Evolutionary conservation across 495 filamentous ascomycete genomes (phyloP), one percentile per base, ranked within the genome.

Genomic region (Penicillium atrosanguineum): DNA sequence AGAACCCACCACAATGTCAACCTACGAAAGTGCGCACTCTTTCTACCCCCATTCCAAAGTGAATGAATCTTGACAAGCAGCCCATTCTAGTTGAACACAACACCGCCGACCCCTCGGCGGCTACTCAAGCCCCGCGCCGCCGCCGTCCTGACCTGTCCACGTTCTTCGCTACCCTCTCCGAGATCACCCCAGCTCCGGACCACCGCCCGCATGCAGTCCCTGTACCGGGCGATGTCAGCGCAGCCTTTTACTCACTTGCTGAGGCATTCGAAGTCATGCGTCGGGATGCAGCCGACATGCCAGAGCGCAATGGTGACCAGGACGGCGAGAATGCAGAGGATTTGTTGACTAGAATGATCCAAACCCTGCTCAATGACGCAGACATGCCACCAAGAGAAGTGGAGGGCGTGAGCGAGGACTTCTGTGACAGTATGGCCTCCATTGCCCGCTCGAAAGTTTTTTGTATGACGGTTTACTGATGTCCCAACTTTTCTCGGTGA

Each of bases 141-240:
- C 85, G 84, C 45, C 88, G 89, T 43, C 84, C 90, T 36, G 90
- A 95, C 73, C 87, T 96, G 71, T 86, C 87, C 43, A 89, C 86
- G 69, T 97, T 97, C 83, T 91, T 87, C 76, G 76, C 85, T 40
- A 84, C 87, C 44, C 85, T 95, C 46, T 74, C 78, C 61, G 81
- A 87, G 59, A 78, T 82, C 51, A 82, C 88, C 54, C 72, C 77
- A 14, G 69, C 73, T 55, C 61, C 69, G 36, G 63, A 67, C 50
- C 67, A 77, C 44, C 62, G 76, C 56, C 77, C 76, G 8, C 83
- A 87, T 72, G 82, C 87, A 2, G 73, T 82, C 3, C 85, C 91
- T 2, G 85, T 87, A 38, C 91, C 90, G 4, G 78, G 82, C 40
- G 87, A 95, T 69, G 69, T 89, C 29, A 79, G 82, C 19, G 89